A percentile compares a stretch with the other conserved stretches of the same genome.
Conservation (phyloP, 306 rosid genomes). For the Glycine latifolia region DNA sequence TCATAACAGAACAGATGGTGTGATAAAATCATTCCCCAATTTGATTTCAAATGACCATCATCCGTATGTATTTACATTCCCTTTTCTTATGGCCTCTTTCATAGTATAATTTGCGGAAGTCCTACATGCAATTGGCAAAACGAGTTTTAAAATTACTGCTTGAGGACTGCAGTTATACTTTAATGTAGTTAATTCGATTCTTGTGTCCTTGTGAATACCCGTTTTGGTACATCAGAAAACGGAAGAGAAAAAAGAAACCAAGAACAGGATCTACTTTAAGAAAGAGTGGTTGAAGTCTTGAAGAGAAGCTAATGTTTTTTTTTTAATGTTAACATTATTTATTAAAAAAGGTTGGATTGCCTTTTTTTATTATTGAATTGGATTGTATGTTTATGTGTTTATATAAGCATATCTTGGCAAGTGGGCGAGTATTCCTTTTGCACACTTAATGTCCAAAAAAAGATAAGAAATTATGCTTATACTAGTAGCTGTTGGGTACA, state of each 20-base stretch:
- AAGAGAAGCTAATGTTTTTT: too few relatives aligned
- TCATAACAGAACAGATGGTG: slow-evolving; percentile 26
- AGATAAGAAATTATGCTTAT: not conserved
- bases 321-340: too few relatives aligned
- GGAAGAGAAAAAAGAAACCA: not conserved
- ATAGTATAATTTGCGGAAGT: slow-evolving; percentile 2
- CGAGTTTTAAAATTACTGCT: slow-evolving; percentile 4
- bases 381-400: too few relatives aligned
- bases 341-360: not conserved
- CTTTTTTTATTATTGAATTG: too few relatives aligned
- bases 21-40: slow-evolving; percentile 27
- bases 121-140: not conserved
- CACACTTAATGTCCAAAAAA: not conserved
- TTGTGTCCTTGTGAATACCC: too few relatives aligned
- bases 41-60: slow-evolving; percentile 33
- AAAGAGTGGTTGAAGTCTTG: too few relatives aligned
- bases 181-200: not conserved
- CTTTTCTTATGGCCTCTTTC: not conserved
- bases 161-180: not conserved
- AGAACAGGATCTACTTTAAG: not conserved
- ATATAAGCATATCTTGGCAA: not conserved
- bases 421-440: not conserved
- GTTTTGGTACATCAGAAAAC: not conserved
- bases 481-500: not conserved
- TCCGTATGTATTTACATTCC: slow-evolving; percentile 26